Percentiles rank a stretch among this genome's conserved stretches.
phyloP scores from a whole-genome alignment of 2,329 filamentous ascomycete genomes.

The Arachnopeziza araneosa region DNA sequence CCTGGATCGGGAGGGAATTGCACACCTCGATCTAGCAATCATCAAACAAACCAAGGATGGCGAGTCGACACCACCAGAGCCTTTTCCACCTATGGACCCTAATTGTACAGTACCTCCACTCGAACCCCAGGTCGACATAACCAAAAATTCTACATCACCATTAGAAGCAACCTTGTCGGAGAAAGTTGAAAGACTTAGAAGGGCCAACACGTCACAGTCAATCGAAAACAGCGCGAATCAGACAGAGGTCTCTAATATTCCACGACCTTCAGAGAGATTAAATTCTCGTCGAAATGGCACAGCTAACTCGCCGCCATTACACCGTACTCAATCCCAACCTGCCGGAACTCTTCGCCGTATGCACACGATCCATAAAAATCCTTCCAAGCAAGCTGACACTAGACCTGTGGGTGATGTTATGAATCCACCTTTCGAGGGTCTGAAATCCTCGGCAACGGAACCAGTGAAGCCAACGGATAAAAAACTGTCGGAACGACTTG shows the following conservation, averaged over 20 bases:
- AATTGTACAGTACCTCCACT: constrained; percentile 5
- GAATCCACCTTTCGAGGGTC: constrained; percentile 17
- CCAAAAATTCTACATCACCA: constrained; percentile 7
- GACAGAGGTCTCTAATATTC: constrained; percentile 28
- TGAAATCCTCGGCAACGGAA: constrained; percentile 24
- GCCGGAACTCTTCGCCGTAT: constrained; percentile 28
- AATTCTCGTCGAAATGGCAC: constrained; percentile 19
- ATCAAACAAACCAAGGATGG: constrained; percentile 10
- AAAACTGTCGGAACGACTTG: constrained; percentile 69
- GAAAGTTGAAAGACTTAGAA: constrained; percentile 27
- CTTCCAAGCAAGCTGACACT: constrained; percentile 17
- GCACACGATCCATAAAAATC: constrained; percentile 19
- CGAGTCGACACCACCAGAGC: constrained; percentile 9
- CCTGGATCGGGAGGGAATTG: constrained; percentile 47
- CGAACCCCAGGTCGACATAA: constrained; percentile 1
- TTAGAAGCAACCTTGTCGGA: constrained; percentile 25
- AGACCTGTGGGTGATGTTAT: constrained; percentile 12
- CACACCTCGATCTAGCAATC: constrained; percentile 56
- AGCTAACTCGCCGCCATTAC: constrained; percentile 27
- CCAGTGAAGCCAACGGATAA: constrained; percentile 46
- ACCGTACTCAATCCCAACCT: constrained; percentile 31
- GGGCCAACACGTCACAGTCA: constrained; percentile 13
- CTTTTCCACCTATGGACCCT: constrained; percentile 6
- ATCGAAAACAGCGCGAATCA: constrained; percentile 7
- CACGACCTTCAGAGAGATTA: constrained; percentile 27